These are phyloP conservation scores for Wickerhamomyces xylosicus DNA, from an alignment of 805 yeast species.

Conservation along the genomic window DNA sequence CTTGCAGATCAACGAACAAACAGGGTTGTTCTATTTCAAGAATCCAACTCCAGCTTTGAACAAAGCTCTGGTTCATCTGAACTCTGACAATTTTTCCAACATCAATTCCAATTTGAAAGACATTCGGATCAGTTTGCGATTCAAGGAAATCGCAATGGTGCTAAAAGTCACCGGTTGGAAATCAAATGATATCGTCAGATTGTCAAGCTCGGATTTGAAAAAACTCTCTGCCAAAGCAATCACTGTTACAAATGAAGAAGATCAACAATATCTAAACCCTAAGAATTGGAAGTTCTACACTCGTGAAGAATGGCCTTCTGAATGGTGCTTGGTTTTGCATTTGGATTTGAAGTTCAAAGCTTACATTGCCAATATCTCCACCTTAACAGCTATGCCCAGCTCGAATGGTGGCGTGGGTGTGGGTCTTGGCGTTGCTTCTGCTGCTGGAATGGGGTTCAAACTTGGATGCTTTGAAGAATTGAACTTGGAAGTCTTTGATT, in stretches of 20 bases:
- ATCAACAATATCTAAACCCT: conserved; percentile 1
- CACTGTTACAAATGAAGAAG: conserved; percentile 4
- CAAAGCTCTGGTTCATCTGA: conserved; percentile 13
- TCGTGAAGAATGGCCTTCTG: conserved; percentile 24
- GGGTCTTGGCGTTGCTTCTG: neutral
- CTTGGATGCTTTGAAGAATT: conserved; percentile 6
- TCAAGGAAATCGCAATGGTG: conserved; percentile 40
- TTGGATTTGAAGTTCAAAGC: conserved; percentile 20
- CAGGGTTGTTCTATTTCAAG: conserved; percentile 33
- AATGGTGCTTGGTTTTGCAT: conserved; percentile 28
- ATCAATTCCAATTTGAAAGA: conserved; percentile 14
- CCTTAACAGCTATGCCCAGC: conserved; percentile 1
- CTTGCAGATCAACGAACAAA: conserved; percentile 18
- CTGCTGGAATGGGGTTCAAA: conserved; percentile 8
- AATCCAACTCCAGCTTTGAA: conserved; percentile 29
- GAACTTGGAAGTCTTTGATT: conserved; percentile 13
- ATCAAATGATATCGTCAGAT: conserved; percentile 39
- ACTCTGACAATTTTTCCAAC: conserved; percentile 17
- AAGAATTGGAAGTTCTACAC: conserved; percentile 25
- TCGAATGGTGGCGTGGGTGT: too few species aligned
- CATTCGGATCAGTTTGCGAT: conserved; percentile 11
- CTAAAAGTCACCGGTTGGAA: conserved; percentile 65
- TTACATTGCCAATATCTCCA: conserved; percentile 23
- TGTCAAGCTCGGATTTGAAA: conserved; percentile 37
- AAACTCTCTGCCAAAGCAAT: conserved; percentile 13